Evolutionary conservation across 345 rosid genomes (phyloP).

Genomic region (Barbarea vulgaris): DNA sequence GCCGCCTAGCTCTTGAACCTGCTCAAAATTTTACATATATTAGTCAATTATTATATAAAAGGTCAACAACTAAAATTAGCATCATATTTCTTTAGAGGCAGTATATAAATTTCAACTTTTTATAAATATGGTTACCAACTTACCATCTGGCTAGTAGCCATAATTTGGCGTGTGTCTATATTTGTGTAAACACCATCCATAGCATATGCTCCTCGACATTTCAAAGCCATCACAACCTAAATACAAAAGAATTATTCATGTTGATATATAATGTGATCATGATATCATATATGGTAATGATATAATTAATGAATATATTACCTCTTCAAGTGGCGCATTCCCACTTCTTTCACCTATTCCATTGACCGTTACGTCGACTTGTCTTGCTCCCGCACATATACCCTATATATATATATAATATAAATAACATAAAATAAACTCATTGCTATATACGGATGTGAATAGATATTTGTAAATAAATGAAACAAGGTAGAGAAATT

Average conservation of each 20-base stretch:
- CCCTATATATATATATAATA: conserved; percentile 59
- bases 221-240: conserved; percentile 88
- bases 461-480: background rate
- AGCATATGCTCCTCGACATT: conserved; percentile 70
- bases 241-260: background rate
- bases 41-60: background rate
- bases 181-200: conserved; percentile 76
- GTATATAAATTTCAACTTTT: background rate
- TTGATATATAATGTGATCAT: background rate
- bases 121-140: conserved; percentile 54
- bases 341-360: conserved; percentile 99
- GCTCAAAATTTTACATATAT: background rate
- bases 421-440: background rate
- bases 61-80: background rate
- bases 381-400: conserved; percentile 86
- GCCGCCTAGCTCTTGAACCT: conserved; percentile 87
- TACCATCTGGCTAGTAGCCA: conserved; percentile 92
- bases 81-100: background rate
- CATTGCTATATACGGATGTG: background rate
- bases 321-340: conserved; percentile 98
- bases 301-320: conserved; percentile 11
- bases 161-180: conserved; percentile 69
- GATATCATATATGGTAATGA: background rate
- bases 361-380: conserved; percentile 85
- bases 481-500: background rate